phyloP scores from a whole-genome alignment of 2,329 filamentous ascomycete species.

The Amesomyces nigricolor region DNA sequence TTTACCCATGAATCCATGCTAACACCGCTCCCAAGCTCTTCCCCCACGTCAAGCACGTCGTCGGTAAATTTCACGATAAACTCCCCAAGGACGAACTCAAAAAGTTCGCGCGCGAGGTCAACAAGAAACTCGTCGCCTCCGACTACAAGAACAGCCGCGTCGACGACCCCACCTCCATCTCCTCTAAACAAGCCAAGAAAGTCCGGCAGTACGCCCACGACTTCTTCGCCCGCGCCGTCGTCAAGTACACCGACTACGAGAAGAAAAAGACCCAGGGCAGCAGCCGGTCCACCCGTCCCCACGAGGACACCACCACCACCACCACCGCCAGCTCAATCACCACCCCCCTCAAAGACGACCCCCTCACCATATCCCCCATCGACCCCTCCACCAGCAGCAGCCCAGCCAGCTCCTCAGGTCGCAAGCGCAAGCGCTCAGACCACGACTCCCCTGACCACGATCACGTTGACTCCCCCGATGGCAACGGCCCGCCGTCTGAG shows the following conservation, averaged over 20 bases:
- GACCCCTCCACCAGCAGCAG: conserved; percentile 36
- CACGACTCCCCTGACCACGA: neutral
- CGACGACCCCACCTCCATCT: conserved; percentile 67
- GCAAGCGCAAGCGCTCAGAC: conserved; percentile 60
- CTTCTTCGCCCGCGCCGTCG: conserved; percentile 79
- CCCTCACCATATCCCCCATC: conserved; percentile 37
- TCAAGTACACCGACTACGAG: conserved; percentile 65
- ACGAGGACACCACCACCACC: neutral
- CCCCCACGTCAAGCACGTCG: conserved; percentile 76
- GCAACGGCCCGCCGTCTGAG: conserved; percentile 44
- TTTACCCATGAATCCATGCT: conserved; percentile 5
- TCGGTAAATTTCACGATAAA: conserved; percentile 81
- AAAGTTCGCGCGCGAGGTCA: conserved; percentile 59
- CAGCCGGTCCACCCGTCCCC: neutral
- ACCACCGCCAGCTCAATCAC: conserved; percentile 10
- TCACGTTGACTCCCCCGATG: conserved; percentile 36
- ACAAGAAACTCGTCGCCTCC: conserved; percentile 83
- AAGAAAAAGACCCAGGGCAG: conserved; percentile 49
- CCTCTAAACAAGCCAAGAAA: conserved; percentile 71
- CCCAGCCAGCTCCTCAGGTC: conserved; percentile 42
- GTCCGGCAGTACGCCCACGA: conserved; percentile 79
- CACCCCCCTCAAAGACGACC: conserved; percentile 34
- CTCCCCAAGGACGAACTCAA: conserved; percentile 74
- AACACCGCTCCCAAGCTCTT: conserved; percentile 59
- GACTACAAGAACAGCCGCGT: conserved; percentile 91